phyloP scores from a whole-genome alignment of 768 basidiomycete species.

The Neoboletus magnificus region DNA sequence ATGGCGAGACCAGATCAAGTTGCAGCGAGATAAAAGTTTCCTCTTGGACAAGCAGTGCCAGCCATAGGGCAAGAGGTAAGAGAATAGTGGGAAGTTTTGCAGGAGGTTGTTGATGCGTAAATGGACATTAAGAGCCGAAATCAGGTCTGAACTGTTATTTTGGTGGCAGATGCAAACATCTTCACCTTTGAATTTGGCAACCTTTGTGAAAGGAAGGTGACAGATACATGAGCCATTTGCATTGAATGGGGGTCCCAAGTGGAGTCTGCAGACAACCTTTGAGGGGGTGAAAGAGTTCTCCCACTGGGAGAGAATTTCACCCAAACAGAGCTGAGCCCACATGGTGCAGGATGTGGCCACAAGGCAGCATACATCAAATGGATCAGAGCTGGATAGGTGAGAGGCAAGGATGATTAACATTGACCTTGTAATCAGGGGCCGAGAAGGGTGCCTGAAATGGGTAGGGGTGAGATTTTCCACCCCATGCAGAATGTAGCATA shows the following conservation, averaged over 20 bases:
- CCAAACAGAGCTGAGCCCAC: not conserved
- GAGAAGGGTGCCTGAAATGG: slow-evolving; percentile 4
- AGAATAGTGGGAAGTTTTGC: no score
- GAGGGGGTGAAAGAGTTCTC: not conserved
- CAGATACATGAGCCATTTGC: not conserved
- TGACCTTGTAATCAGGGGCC: not conserved
- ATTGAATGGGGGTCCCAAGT: not conserved
- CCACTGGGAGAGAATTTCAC: not conserved
- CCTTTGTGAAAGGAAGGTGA: slow-evolving; percentile 17
- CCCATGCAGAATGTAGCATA: slow-evolving; percentile 20
- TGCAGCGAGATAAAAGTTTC: no score
- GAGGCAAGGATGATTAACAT: slow-evolving; percentile 18
- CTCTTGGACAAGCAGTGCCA: no score
- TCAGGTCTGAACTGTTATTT: no score
- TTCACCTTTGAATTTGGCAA: slow-evolving; percentile 22
- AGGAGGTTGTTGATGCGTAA: no score
- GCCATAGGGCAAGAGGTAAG: no score
- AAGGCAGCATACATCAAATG: not conserved
- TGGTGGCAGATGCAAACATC: slow-evolving; percentile 34
- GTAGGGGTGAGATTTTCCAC: slow-evolving; percentile 27
- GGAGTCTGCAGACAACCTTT: not conserved
- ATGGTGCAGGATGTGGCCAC: not conserved
- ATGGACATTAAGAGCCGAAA: no score
- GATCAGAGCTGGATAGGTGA: not conserved
- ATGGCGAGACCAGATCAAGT: no score